These are phyloP conservation scores for Nemania serpens DNA, from an alignment of 2,329 filamentous ascomycete genomes.

Conservation along the genomic window DNA sequence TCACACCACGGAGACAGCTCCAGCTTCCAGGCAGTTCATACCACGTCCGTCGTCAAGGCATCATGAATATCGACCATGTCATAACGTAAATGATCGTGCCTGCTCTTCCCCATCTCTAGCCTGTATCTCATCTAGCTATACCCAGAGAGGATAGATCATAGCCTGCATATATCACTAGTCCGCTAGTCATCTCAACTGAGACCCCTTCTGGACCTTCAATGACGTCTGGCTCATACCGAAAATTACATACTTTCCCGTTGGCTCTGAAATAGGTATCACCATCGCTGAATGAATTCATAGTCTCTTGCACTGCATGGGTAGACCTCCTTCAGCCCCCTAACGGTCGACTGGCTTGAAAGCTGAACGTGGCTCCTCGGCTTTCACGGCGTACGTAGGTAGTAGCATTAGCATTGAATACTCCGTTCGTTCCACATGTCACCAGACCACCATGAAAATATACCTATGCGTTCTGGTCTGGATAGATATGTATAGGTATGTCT, in stretches of 20 bases:
- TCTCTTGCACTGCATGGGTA: background rate
- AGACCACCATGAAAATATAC: background rate
- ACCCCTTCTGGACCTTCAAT: background rate
- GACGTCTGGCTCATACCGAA: background rate
- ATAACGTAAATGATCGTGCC: background rate
- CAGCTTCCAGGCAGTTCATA: no score
- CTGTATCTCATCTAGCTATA: constrained; percentile 3
- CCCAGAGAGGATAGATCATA: background rate
- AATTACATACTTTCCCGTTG: background rate
- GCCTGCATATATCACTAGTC: background rate
- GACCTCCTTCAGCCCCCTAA: background rate
- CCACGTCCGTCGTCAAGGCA: background rate
- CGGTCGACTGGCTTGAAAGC: background rate
- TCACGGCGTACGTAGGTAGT: background rate
- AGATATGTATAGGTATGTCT: constrained; percentile 5
- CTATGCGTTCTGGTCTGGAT: background rate
- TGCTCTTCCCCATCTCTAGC: background rate
- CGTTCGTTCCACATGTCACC: background rate
- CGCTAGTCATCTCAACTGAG: constrained; percentile 3
- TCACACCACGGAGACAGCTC: background rate
- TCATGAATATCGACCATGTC: background rate
- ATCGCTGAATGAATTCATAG: background rate
- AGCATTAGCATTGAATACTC: background rate
- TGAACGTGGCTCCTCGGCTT: no score
- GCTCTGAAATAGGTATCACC: background rate